These are phyloP conservation scores for Periglandula ipomoeae DNA, from an alignment of 2,329 filamentous ascomycete genomes.

Conservation along the genomic window DNA sequence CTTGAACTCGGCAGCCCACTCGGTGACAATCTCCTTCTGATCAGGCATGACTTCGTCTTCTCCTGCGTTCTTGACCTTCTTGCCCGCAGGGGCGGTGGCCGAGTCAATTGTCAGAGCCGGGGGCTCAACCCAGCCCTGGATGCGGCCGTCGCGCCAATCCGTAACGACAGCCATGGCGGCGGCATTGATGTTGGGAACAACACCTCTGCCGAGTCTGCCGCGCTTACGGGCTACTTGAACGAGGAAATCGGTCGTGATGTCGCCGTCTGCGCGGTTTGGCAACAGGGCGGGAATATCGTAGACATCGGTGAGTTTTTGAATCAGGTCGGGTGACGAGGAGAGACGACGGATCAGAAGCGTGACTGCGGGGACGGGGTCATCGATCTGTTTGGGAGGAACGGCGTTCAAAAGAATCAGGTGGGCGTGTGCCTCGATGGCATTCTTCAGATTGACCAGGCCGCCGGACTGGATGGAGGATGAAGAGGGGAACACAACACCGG, in stretches of 20 bases:
- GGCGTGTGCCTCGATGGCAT: conserved; percentile 64
- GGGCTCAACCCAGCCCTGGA: conserved; percentile 83
- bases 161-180: conserved; percentile 89
- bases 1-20: conserved; percentile 93
- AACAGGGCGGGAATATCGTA: conserved; percentile 81
- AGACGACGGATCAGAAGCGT: conserved; percentile 74
- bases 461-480: conserved; percentile 31
- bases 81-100: conserved; percentile 18
- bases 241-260: conserved; percentile 81
- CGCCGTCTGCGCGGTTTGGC: conserved; percentile 53
- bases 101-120: conserved; percentile 53
- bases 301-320: conserved; percentile 69
- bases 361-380: conserved; percentile 84
- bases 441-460: conserved; percentile 44
- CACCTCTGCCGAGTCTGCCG: conserved; percentile 78
- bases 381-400: conserved; percentile 86
- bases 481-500: conserved; percentile 87
- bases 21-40: conserved; percentile 80
- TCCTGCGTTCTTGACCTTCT: conserved; percentile 25
- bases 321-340: conserved; percentile 60
- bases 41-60: conserved; percentile 45
- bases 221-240: conserved; percentile 92
- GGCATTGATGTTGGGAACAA: conserved; percentile 77
- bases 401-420: conserved; percentile 83
- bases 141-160: conserved; percentile 94